Evolutionary conservation across 2,329 filamentous ascomycete genomes (phyloP), one percentile per base, ranked within the genome.

Genomic region (Neobulgaria alba): DNA sequence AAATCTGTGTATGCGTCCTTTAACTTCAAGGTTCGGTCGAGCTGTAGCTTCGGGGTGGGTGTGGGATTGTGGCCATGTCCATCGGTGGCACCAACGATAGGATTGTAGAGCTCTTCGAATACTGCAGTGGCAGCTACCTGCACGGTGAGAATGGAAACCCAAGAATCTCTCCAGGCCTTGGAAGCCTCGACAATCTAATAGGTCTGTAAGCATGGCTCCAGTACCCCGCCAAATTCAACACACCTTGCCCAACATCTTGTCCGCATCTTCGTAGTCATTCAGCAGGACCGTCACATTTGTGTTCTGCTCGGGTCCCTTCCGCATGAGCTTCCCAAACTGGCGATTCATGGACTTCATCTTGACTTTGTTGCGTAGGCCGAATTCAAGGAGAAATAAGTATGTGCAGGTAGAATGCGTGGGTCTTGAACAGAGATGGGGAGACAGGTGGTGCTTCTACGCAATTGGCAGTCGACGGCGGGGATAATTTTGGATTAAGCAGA

Each of bases 211-310:
- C 44, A 38, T 34, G 18, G 21, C 33, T 37, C 10, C 19, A 16
- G 36, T 26, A 16, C 2, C 4, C 14, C 10, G 16, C 17, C 5
- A 20, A 12, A 29, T 7, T 34, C 30, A 43, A 55, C 66, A 43
- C 67, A 87, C 85, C 69, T 78, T 79, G 49, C 75, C 72, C 48
- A 92, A 70, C 58, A 89, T 73, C 51, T 75, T 75, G 60, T 92
- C 83, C 18, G 81, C 82, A 61, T 89, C 80, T 52, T 87, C 82
- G 58, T 88, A 92, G 56, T 92, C 85, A 53, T 77, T 80, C 42
- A 93, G 66, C 39, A 92, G 68, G 33, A 81, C 72, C 9, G 80
- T 79, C 33, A 90, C 79, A 57, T 86, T 82, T 50, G 80, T 80
- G 58, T 86, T 82, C 61, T 92, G 82, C 42, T 81, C 83, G 17